A percentile compares a stretch with the other conserved stretches of the same genome.
Conservation (phyloP, 495 filamentous ascomycete species). For the Xylaria telfairii region DNA sequence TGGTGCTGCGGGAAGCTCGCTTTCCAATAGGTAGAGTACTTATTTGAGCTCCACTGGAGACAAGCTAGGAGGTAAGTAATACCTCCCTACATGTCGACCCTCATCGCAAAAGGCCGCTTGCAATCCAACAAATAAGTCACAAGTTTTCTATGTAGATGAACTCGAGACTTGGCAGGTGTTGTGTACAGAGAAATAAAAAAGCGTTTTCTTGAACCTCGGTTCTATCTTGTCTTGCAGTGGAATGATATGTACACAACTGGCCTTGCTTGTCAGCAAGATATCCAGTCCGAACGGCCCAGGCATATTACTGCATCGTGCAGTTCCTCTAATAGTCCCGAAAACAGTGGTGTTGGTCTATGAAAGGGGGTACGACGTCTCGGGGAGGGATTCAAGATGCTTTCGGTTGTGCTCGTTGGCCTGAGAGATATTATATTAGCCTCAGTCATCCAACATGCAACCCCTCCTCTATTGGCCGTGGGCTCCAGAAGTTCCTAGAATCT, state of each 20-base stretch:
- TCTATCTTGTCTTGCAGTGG: conserved; percentile 32
- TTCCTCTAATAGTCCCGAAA: neutral
- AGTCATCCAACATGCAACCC: neutral
- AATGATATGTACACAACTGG: conserved; percentile 39
- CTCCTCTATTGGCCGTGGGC: conserved; percentile 1
- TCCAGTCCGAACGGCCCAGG: conserved; percentile 3
- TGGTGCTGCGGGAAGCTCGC: conserved; percentile 8
- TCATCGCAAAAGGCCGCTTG: neutral
- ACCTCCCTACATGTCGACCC: neutral
- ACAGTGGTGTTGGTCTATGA: conserved; percentile 29
- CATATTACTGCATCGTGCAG: conserved; percentile 3
- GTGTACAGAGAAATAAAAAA: conserved; percentile 4
- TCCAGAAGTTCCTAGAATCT: neutral
- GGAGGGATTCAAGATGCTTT: conserved; percentile 78
- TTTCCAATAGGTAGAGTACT: neutral
- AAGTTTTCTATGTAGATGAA: neutral
- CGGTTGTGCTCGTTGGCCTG: conserved; percentile 89
- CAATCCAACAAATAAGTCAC: neutral
- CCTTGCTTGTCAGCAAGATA: conserved; percentile 15
- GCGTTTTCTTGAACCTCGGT: conserved; percentile 8
- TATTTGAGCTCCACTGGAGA: conserved; percentile 6
- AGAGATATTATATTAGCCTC: conserved; percentile 26
- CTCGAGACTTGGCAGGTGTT: neutral
- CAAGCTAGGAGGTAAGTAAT: conserved; percentile 6
- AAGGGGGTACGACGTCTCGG: conserved; percentile 79